Conservation (phyloP, 1,139 yeast genomes). For the Zhuliangozyma parablackwelliae region DNA sequence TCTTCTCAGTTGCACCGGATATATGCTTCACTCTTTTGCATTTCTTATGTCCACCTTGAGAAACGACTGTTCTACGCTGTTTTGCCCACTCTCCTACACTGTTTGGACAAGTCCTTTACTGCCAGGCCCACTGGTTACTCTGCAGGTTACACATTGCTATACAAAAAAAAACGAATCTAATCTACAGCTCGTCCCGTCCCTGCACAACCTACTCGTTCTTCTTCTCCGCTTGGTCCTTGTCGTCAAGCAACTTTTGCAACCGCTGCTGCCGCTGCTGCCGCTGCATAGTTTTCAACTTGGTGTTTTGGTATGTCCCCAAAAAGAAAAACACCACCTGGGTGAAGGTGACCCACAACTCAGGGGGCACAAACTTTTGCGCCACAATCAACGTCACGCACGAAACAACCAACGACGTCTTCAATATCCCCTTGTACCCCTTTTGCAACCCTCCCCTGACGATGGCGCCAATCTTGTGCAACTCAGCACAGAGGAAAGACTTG, state of each 20-base stretch:
- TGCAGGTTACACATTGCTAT: no score
- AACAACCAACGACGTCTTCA: slow-evolving; percentile 61
- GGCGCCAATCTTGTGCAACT: slow-evolving; percentile 15
- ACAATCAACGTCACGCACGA: slow-evolving; percentile 58
- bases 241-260: not conserved
- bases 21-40: no score
- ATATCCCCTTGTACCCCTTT: slow-evolving; percentile 51
- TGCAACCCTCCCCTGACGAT: slow-evolving; percentile 37
- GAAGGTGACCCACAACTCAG: slow-evolving; percentile 82
- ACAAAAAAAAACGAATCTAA: no score
- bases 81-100: no score
- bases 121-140: no score
- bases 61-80: no score
- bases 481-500: slow-evolving; percentile 9
- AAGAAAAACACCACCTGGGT: slow-evolving; percentile 71
- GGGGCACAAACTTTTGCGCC: slow-evolving; percentile 73
- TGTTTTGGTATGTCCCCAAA: slow-evolving; percentile 75
- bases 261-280: slow-evolving; percentile 10
- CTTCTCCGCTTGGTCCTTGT: not conserved
- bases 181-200: no score
- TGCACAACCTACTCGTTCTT: no score
- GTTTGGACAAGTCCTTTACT: no score
- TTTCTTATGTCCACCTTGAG: no score
- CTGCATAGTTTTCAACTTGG: slow-evolving; percentile 50
- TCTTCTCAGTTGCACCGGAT: no score